Conservation (phyloP, 441 rosid species). For the Pelargonium myrrhifolium region DNA sequence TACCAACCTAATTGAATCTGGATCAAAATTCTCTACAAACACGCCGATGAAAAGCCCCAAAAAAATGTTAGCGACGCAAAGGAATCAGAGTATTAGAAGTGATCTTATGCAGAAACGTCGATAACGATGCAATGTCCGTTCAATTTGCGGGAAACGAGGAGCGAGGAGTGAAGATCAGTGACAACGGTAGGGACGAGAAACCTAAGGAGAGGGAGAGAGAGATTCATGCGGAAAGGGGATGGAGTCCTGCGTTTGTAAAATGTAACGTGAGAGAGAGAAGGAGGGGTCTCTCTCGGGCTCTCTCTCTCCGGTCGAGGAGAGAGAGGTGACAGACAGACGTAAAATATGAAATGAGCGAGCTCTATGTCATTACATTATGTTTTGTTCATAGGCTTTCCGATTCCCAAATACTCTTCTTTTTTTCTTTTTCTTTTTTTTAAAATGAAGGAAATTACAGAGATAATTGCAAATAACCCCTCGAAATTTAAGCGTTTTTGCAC, state of each 20-base stretch:
- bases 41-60: not conserved
- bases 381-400: not conserved
- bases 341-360: not conserved
- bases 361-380: not conserved
- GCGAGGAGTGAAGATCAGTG: not conserved
- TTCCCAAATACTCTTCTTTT: not conserved
- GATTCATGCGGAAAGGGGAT: not conserved
- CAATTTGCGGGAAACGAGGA: not conserved
- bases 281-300: not conserved
- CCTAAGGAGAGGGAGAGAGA: not conserved
- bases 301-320: slow-evolving; percentile 5
- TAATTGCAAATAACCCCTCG: no score
- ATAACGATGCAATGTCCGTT: not conserved
- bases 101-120: not conserved
- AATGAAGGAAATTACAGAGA: no score
- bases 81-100: not conserved
- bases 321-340: not conserved
- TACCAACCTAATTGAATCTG: not conserved
- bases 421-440: no score
- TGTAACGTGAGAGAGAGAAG: not conserved
- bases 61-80: not conserved
- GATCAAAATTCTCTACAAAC: not conserved
- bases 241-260: not conserved
- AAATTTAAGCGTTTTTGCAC: no score
- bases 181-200: not conserved